phyloP scores from a whole-genome alignment of 768 basidiomycete genomes.

The Suillus tomentosus region DNA sequence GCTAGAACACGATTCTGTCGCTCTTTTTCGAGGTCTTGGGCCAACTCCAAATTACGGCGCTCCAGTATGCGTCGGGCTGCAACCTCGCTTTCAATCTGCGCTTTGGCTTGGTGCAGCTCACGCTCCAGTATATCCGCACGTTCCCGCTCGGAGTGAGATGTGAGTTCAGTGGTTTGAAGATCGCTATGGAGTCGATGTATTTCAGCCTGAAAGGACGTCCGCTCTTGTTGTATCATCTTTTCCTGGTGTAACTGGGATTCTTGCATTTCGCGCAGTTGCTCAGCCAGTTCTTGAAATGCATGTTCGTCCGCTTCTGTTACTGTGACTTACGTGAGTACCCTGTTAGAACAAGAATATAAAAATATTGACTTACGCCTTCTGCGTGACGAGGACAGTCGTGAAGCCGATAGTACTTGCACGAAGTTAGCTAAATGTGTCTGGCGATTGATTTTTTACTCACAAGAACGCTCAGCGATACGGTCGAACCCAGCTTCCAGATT shows the following conservation, averaged over 20 bases:
- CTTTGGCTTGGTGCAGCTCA: conserved; percentile 61
- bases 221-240: conserved; percentile 57
- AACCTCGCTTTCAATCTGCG: conserved; percentile 64
- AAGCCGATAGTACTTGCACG: conserved; percentile 70
- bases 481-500: conserved; percentile 80
- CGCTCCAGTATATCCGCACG: conserved; percentile 60
- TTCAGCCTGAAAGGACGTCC: conserved; percentile 55
- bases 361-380: conserved; percentile 61
- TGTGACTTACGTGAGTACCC: conserved; percentile 29
- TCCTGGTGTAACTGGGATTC: conserved; percentile 62
- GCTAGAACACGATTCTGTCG: conserved; percentile 56
- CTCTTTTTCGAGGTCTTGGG: conserved; percentile 56
- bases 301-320: conserved; percentile 77
- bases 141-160: conserved; percentile 47
- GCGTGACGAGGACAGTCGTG: conserved; percentile 66
- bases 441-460: conserved; percentile 45
- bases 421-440: conserved; percentile 10
- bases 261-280: conserved; percentile 63
- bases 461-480: conserved; percentile 79
- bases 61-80: conserved; percentile 65
- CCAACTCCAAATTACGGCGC: conserved; percentile 59
- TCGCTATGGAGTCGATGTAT: conserved; percentile 52
- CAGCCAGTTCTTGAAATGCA: conserved; percentile 69
- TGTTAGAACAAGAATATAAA: conserved; percentile 1
- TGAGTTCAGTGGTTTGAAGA: conserved; percentile 42